Evolutionary conservation across 768 basidiomycete genomes (phyloP), one percentile per base, ranked within the genome.

Genomic region (Macrocybe gigantea): DNA sequence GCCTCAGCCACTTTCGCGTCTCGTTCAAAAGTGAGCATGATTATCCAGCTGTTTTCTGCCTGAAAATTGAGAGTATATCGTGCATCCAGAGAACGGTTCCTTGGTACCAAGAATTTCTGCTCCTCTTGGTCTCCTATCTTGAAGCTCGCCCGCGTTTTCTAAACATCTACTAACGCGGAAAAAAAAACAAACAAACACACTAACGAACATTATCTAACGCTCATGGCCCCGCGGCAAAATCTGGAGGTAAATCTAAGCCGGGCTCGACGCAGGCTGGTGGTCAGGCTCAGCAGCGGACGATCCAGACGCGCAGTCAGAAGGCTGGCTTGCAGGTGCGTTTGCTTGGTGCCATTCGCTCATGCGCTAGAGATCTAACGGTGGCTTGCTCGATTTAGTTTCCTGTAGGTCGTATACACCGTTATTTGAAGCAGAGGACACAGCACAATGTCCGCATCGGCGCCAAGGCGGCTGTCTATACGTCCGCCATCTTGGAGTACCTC

Each of bases 401-500:
- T 34, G 94, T 96, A 39, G 93, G 93, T 44, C 93, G 93, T 90
- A 93, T 96, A 48, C 94, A 98, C 64, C 82, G 94, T 72, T 95
- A 90, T 69, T 70, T 96, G 55, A 93, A 96, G 65, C 85, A 85
- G 61, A 80, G 88, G 54, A 95, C 91, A 12, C 89, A 93, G 63
- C 86, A 94, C 68, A 94, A 93, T 61, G 85, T 95, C 46, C 87
- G 93, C 34, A 92, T 98, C 54, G 94, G 93, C 30, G 94, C 93
- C n/a, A 96, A 96, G 64, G 93, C 93, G 29, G 93, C 94, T 7
- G 94, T 97, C 11, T 95, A 95, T 66, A 92, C 91, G n/a, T 85
- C 89, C 34, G 93, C 94, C 32, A 93, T 96, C 56, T 76, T 96
- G 48, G 94, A 98, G 66, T 97, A 98, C 62, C 75, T 98, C 44